Conservation (phyloP, 441 rosid genomes). For the Biscutella laevigata region DNA sequence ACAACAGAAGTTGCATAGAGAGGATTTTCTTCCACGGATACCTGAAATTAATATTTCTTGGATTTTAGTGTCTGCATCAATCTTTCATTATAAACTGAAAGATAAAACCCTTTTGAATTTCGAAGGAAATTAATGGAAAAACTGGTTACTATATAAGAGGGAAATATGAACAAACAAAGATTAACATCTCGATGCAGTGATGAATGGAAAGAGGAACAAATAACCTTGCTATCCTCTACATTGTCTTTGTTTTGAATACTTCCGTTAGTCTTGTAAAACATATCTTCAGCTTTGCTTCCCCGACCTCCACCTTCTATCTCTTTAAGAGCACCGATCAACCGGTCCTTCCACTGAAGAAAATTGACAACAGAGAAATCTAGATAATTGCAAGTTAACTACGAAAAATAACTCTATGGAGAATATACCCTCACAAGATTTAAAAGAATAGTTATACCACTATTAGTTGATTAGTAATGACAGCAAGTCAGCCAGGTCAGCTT, state of each 20-base stretch:
- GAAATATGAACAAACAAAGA: slow-evolving; percentile 2
- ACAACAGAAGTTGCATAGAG: slow-evolving; percentile 33
- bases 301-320: slow-evolving; percentile 60
- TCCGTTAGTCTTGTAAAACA: slow-evolving; percentile 45
- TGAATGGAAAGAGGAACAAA: slow-evolving; percentile 23
- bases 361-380: slow-evolving; percentile 13
- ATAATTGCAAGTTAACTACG: slow-evolving; percentile 1
- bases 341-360: slow-evolving; percentile 83
- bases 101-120: too few relatives aligned
- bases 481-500: slow-evolving; percentile 8
- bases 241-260: slow-evolving; percentile 41
- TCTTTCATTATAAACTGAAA: too few relatives aligned
- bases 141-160: too few relatives aligned
- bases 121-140: too few relatives aligned
- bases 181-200: slow-evolving; percentile 11
- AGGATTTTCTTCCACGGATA: slow-evolving; percentile 48
- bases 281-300: slow-evolving; percentile 39
- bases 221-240: slow-evolving; percentile 42
- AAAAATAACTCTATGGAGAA: slow-evolving; percentile 3
- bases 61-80: neutral
- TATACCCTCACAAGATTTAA: neutral
- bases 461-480: slow-evolving; percentile 5
- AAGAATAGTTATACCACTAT: slow-evolving; percentile 5
- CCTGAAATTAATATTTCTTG: slow-evolving; percentile 23
- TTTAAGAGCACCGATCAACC: slow-evolving; percentile 63